phyloP scores from a whole-genome alignment of 2,329 filamentous ascomycete species.

The Chrysoporthe cubensis region DNA sequence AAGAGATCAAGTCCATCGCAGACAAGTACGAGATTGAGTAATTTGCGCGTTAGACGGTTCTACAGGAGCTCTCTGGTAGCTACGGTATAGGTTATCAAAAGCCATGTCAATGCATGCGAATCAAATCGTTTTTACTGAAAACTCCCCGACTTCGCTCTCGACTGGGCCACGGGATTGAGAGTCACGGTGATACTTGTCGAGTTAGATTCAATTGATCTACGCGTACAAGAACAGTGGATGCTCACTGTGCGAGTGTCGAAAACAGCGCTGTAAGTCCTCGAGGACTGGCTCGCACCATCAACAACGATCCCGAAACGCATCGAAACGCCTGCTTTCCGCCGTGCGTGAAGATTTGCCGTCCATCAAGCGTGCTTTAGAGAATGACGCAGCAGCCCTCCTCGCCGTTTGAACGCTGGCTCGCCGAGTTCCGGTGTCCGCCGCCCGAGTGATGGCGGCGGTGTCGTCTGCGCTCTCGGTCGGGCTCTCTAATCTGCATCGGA shows the following conservation, averaged over 20 bases:
- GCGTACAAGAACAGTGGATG: not conserved
- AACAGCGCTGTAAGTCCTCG: not conserved
- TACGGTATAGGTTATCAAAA: conserved; percentile 22
- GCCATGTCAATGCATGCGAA: conserved; percentile 13
- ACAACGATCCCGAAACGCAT: not conserved
- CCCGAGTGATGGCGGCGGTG: not conserved
- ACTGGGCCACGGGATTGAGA: not conserved
- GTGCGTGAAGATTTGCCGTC: not conserved
- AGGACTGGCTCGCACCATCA: not conserved
- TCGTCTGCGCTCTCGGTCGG: not conserved
- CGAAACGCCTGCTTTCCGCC: not conserved
- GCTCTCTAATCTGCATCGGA: not conserved
- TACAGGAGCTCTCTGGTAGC: conserved; percentile 24
- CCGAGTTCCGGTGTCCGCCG: not conserved
- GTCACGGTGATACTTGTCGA: not conserved
- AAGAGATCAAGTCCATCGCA: conserved; percentile 76
- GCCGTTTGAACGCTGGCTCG: not conserved
- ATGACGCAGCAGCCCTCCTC: not conserved
- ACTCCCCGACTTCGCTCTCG: not conserved
- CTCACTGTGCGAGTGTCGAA: not conserved
- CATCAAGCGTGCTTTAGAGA: not conserved
- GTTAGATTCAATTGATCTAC: not conserved
- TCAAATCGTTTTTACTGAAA: conserved; percentile 2
- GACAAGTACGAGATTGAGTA: conserved; percentile 80
- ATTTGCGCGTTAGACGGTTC: conserved; percentile 31